Evolutionary conservation across 1,284 basidiomycete species (phyloP).

Genomic region (Anthracocystis panici-leucophaei): DNA sequence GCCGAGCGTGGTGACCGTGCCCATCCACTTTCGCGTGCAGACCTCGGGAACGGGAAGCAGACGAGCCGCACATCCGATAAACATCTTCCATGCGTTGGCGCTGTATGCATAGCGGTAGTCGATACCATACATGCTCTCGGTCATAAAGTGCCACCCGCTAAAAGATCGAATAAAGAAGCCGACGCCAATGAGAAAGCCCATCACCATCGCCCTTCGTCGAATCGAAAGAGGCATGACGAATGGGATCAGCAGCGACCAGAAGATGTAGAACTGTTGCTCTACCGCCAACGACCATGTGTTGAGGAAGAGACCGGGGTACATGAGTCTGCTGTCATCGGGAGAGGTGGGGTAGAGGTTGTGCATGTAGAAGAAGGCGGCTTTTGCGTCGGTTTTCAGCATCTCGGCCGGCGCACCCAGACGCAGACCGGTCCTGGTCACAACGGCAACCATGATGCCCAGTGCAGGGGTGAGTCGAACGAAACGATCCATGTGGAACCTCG

Average conservation of each 20-base stretch:
- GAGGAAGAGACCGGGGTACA: slow-evolving; percentile 33
- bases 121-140: slow-evolving; percentile 27
- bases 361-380: slow-evolving; percentile 29
- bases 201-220: slow-evolving; percentile 13
- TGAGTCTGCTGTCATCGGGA: slow-evolving; percentile 17
- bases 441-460: slow-evolving; percentile 19
- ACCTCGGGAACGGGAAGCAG: slow-evolving; percentile 26
- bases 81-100: slow-evolving; percentile 42
- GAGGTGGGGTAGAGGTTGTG: slow-evolving; percentile 32
- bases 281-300: slow-evolving; percentile 50
- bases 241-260: slow-evolving; percentile 42
- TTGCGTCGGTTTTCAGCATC: slow-evolving; percentile 18
- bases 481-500: slow-evolving; percentile 39
- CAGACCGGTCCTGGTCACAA: slow-evolving; percentile 14
- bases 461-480: slow-evolving; percentile 35
- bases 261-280: slow-evolving; percentile 51
- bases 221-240: slow-evolving; percentile 34
- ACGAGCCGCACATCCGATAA: slow-evolving; percentile 36
- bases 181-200: slow-evolving; percentile 16
- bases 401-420: slow-evolving; percentile 1
- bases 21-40: slow-evolving; percentile 18
- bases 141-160: slow-evolving; percentile 27
- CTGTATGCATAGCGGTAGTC: slow-evolving; percentile 40
- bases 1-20: slow-evolving; percentile 18
- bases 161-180: slow-evolving; percentile 30